Evolutionary conservation across 805 yeast genomes (phyloP).

Genomic region (Candida chauliodis): DNA sequence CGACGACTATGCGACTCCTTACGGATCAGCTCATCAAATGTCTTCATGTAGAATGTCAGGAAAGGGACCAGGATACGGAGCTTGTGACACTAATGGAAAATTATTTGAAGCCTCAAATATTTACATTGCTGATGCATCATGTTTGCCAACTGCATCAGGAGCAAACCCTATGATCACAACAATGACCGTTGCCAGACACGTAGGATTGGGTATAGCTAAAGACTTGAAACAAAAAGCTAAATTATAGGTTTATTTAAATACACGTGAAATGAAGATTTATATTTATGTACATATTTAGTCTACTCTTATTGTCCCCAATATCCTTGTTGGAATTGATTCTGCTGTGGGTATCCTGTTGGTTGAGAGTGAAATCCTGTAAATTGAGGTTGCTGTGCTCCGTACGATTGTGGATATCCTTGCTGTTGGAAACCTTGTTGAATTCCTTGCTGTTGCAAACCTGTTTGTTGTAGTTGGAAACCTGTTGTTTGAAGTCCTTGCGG

Average conservation of each 20-base stretch:
- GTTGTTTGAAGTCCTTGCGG: conserved; percentile 12
- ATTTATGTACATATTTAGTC: no score
- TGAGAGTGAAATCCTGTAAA: conserved; percentile 7
- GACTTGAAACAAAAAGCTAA: conserved; percentile 25
- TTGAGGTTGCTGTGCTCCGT: conserved; percentile 6
- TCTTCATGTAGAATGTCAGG: conserved; percentile 50
- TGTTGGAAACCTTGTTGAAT: conserved; percentile 11
- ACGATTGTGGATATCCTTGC: conserved; percentile 11
- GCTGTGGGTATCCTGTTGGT: conserved; percentile 7
- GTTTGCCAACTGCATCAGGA: conserved; percentile 51
- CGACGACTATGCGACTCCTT: conserved; percentile 24
- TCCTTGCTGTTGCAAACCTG: conserved; percentile 12
- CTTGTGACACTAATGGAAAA: conserved; percentile 42
- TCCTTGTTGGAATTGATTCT: conserved; percentile 9
- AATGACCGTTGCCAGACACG: conserved; percentile 45
- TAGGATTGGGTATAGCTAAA: conserved; percentile 35
- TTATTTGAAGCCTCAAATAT: conserved; percentile 47
- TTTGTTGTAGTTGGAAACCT: conserved; percentile 2
- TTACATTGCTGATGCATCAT: conserved; percentile 48
- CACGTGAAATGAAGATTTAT: no score
- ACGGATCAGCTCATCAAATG: conserved; percentile 56
- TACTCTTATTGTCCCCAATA: conserved; percentile 9
- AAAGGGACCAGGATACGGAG: conserved; percentile 40
- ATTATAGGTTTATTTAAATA: conserved; percentile 14
- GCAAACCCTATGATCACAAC: conserved; percentile 52